Evolutionary conservation across 306 rosid genomes (phyloP), one percentile per base, ranked within the genome.

Genomic region (Gynostemma pentaphyllum): DNA sequence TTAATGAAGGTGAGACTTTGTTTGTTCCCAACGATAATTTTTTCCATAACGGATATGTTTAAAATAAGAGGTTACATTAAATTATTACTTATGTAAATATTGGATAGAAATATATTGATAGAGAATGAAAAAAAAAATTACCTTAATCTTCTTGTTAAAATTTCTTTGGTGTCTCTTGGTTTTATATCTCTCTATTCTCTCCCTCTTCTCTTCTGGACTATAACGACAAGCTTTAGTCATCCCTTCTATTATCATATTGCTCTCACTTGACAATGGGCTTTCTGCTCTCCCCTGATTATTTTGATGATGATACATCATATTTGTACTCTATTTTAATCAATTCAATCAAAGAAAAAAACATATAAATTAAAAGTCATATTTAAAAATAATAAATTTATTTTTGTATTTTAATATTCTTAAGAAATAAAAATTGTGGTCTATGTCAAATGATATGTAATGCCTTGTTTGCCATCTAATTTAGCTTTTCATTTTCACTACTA

Each of bases 71-170:
- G n/a, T n/a, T n/a, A n/a, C n/a, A n/a, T n/a, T n/a, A n/a, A n/a
- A n/a, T n/a, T n/a, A n/a, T n/a, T n/a, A n/a, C n/a, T n/a, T n/a
- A n/a, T n/a, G n/a, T n/a, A n/a, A n/a, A n/a, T n/a, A 53, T 27
- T 18, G 41, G 9, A n/a, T 15, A 50, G 18, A 16, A 0, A 40
- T 36, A 24, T 28, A 23, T 41, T 12, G 27, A 47, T 14, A 2
- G 22, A 11, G 22, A 36, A 32, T n/a, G 32, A 19, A 32, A 16
- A 48, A 39, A 19, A 5, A 2, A 12, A 73, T 18, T 46, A 84
- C 99, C 99, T 94, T 89, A 37, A 94, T 88, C 73, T 86, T 94
- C 80, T 89, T 94, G 85, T 75, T 81, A 82, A 94, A 94, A 76
- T 94, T 94, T 73, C 99, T 82, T 66, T 75, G 88, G 62, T 75